A percentile compares a stretch with the other conserved stretches of the same genome.
Conservation (phyloP, 2,329 filamentous ascomycete species). For the Aspergillus piperis region DNA sequence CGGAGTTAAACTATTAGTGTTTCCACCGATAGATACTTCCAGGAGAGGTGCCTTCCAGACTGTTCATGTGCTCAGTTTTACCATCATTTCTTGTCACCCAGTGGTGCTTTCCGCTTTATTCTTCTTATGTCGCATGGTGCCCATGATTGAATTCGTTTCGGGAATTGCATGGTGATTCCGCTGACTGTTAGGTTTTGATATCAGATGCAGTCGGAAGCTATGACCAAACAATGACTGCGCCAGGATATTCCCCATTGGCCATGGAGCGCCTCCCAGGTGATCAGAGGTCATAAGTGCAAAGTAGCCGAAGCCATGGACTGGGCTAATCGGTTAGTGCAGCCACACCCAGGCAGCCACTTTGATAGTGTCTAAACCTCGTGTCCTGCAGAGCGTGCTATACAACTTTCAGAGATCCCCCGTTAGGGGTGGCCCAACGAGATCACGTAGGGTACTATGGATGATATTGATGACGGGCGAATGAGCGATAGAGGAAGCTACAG, state of each 20-base stretch:
- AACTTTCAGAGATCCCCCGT: not conserved
- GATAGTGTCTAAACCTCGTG: not conserved
- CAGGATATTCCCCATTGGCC: not conserved
- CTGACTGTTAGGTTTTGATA: too few species aligned
- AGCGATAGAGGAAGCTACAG: not conserved
- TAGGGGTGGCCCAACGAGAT: not conserved
- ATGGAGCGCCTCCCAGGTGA: not conserved
- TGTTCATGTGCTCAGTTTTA: too few species aligned
- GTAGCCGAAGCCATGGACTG: not conserved
- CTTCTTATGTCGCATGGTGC: too few species aligned
- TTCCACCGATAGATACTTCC: too few species aligned
- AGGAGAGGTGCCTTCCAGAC: too few species aligned
- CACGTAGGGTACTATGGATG: not conserved
- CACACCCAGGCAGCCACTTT: not conserved
- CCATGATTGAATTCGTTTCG: too few species aligned
- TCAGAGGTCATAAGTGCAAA: not conserved
- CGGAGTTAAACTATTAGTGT: too few species aligned
- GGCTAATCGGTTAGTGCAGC: not conserved
- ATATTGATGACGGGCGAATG: not conserved
- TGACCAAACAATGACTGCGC: not conserved
- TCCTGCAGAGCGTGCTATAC: too few species aligned
- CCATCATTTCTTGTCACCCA: too few species aligned
- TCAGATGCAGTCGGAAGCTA: not conserved
- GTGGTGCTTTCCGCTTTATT: too few species aligned
- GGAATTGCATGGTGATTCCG: too few species aligned